Percentiles rank a stretch among this genome's conserved stretches.
These are phyloP conservation scores for Heliosperma pusillum DNA, from an alignment of 148 eudicot species.

Conservation along the genomic window DNA sequence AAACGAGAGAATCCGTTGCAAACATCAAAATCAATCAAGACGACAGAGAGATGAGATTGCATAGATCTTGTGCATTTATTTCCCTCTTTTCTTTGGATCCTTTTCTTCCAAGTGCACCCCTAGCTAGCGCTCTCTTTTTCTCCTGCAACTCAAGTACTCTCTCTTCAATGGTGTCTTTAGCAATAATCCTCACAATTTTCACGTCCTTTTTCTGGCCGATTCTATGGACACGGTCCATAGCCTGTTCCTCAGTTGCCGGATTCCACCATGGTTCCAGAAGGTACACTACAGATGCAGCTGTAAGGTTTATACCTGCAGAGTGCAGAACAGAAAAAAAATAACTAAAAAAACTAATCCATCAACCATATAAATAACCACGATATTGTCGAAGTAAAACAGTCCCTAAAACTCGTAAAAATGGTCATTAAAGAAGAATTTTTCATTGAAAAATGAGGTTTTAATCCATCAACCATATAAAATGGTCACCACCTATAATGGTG, in stretches of 20 bases:
- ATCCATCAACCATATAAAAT: no score
- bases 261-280: slow-evolving; percentile 98
- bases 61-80: slow-evolving; percentile 62
- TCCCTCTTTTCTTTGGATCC: slow-evolving; percentile 61
- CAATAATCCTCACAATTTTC: slow-evolving; percentile 77
- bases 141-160: slow-evolving; percentile 79
- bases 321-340: no score
- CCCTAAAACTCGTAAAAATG: no score
- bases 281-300: slow-evolving; percentile 75
- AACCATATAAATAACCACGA: no score
- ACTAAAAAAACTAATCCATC: no score
- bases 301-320: slow-evolving; percentile 66
- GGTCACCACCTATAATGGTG: no score
- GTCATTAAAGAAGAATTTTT: no score
- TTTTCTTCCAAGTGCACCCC: slow-evolving; percentile 62
- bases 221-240: slow-evolving; percentile 93
- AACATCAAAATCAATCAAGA: slow-evolving; percentile 14
- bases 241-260: slow-evolving; percentile 94
- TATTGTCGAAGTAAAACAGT: no score
- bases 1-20: neutral
- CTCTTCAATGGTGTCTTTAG: slow-evolving; percentile 81
- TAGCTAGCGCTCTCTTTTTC: slow-evolving; percentile 67
- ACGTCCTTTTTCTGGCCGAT: slow-evolving; percentile 87
- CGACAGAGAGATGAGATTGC: slow-evolving; percentile 65
- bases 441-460: no score